Evolutionary conservation across 176 grass and related monocot genomes (phyloP).

Genomic region (Aegilops umbellulata): DNA sequence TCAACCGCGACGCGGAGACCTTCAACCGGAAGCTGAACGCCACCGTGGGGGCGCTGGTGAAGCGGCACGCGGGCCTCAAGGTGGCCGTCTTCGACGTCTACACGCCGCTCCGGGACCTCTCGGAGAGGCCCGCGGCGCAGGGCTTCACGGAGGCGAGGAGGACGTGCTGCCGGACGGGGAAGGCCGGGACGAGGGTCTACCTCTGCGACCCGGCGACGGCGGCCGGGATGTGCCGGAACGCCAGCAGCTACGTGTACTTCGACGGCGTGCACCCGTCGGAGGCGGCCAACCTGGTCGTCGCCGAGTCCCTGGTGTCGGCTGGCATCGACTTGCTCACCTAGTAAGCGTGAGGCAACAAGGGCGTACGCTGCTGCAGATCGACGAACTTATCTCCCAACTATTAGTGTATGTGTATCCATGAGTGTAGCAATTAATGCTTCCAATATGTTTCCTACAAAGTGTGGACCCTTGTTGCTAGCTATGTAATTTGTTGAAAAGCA

Average conservation of each 20-base stretch:
- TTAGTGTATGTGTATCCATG: not conserved
- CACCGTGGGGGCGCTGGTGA: constrained; percentile 23
- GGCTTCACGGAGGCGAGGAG: constrained; percentile 37
- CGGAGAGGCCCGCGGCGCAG: not conserved
- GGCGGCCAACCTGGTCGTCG: constrained; percentile 33
- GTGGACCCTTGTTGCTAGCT: not conserved
- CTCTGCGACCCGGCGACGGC: constrained; percentile 52
- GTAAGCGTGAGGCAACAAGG: not conserved
- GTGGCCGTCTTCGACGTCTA: not conserved
- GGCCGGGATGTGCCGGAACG: constrained; percentile 44
- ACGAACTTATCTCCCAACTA: not conserved
- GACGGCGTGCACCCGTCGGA: constrained; percentile 74
- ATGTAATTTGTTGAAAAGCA: not conserved
- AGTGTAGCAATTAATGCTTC: not conserved
- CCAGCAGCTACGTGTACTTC: constrained; percentile 76
- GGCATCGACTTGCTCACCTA: constrained; percentile 42
- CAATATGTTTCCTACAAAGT: not conserved
- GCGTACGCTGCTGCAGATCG: not conserved
- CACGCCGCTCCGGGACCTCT: not conserved
- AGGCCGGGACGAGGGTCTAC: constrained; percentile 46
- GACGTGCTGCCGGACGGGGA: constrained; percentile 69
- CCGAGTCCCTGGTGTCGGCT: constrained; percentile 37
- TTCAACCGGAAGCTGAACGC: constrained; percentile 74
- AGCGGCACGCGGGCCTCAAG: not conserved
- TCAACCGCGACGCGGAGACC: constrained; percentile 60